These are phyloP conservation scores for Cryptococcus sp. DNA, from an alignment of 1,284 basidiomycete genomes.

Conservation along the genomic window DNA sequence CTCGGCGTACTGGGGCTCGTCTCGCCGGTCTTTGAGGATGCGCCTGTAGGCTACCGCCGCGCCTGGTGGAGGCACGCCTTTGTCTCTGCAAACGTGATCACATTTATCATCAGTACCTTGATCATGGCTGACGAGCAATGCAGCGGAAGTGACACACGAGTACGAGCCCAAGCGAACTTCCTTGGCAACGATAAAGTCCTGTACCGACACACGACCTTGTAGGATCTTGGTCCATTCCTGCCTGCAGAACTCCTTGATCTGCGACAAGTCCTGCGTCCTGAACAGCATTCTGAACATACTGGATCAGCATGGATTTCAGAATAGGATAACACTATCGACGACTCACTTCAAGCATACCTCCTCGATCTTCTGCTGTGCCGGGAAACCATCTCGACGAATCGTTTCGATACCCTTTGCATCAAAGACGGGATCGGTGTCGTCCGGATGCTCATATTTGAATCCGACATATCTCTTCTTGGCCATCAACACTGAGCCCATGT, in stretches of 20 bases:
- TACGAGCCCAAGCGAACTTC: conserved; percentile 91
- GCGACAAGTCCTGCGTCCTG: conserved; percentile 79
- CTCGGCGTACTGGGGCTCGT: conserved; percentile 89
- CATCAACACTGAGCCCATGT: conserved; percentile 87
- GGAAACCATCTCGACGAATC: conserved; percentile 84
- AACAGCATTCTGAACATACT: conserved; percentile 72
- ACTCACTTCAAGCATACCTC: conserved; percentile 80
- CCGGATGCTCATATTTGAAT: conserved; percentile 84
- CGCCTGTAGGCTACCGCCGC: conserved; percentile 79
- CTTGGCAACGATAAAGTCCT: conserved; percentile 93
- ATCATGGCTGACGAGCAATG: not conserved
- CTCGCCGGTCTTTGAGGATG: conserved; percentile 72
- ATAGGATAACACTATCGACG: not conserved
- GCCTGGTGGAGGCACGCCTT: conserved; percentile 83
- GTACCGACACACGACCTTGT: conserved; percentile 74
- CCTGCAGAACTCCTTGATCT: conserved; percentile 85
- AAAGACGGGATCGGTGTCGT: conserved; percentile 77
- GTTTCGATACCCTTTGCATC: conserved; percentile 99
- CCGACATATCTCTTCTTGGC: conserved; percentile 98
- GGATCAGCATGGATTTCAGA: not conserved
- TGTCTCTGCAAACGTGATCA: conserved; percentile 59
- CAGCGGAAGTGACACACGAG: conserved; percentile 59
- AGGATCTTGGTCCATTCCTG: conserved; percentile 83
- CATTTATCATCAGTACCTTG: conserved; percentile 11
- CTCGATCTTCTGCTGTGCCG: conserved; percentile 84